Percentiles rank a stretch among this genome's conserved stretches.
phyloP scores from a whole-genome alignment of 1,284 basidiomycete species.

The Papiliotrema nemorosa region DNA sequence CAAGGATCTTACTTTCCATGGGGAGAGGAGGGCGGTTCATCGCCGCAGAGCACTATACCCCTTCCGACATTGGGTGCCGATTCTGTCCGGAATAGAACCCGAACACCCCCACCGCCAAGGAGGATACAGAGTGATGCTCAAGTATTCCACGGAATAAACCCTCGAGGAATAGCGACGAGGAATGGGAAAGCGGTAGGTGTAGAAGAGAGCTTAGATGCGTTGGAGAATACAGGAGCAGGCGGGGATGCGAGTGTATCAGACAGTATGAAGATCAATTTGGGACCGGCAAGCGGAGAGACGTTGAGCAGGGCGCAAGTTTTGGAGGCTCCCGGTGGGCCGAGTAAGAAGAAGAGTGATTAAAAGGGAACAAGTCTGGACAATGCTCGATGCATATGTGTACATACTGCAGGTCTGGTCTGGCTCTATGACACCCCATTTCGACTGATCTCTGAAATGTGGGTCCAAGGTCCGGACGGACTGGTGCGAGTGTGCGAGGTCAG shows the following conservation, averaged over 20 bases:
- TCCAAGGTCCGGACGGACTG: no score
- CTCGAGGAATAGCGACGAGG: slow-evolving; percentile 29
- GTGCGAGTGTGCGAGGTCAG: no score
- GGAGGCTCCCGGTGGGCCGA: slow-evolving; percentile 6
- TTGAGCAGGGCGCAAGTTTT: slow-evolving; percentile 13
- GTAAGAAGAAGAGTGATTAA: slow-evolving; percentile 22
- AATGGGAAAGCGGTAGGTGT: slow-evolving; percentile 14
- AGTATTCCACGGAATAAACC: slow-evolving; percentile 16
- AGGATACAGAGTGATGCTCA: slow-evolving; percentile 27
- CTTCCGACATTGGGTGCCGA: no score
- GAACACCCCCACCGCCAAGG: slow-evolving; percentile 29
- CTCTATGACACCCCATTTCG: no score
- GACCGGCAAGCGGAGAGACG: slow-evolving; percentile 10
- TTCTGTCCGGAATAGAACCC: neutral
- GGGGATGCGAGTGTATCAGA: neutral
- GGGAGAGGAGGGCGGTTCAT: slow-evolving; percentile 13
- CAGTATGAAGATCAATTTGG: slow-evolving; percentile 13
- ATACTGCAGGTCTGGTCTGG: neutral
- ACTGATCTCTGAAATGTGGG: no score
- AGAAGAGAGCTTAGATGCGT: neutral
- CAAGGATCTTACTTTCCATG: slow-evolving; percentile 29
- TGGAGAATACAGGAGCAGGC: neutral
- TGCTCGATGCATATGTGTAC: neutral
- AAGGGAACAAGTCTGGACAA: neutral
- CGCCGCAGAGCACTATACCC: neutral